Percentiles rank a stretch among this genome's conserved stretches.
Evolutionary conservation across 352 stramenopile genomes (phyloP).

Genomic region (Pythium periplocum): DNA sequence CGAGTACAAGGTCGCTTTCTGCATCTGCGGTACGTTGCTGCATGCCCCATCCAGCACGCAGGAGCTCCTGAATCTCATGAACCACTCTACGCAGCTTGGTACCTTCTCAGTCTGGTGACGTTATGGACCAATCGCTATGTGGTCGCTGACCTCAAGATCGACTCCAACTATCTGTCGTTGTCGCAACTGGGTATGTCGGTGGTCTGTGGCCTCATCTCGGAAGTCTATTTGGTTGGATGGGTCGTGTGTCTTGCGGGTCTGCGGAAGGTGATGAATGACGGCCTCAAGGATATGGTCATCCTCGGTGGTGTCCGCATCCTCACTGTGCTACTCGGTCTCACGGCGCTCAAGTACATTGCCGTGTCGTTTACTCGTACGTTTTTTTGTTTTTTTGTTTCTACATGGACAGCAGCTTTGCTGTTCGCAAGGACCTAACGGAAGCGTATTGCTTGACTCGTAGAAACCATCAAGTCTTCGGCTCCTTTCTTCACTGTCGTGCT

Average conservation of each 20-base stretch:
- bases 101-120: conserved; percentile 71
- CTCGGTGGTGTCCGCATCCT: conserved; percentile 79
- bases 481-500: conserved; percentile 90
- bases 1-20: conserved; percentile 60
- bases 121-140: conserved; percentile 85
- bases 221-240: conserved; percentile 74
- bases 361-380: conserved; percentile 86
- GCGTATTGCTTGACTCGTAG: conserved; percentile 15
- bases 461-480: conserved; percentile 91
- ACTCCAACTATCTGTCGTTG: conserved; percentile 76
- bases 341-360: conserved; percentile 89
- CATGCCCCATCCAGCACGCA: too few species aligned
- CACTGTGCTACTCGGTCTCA: conserved; percentile 86
- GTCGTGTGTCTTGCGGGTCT: conserved; percentile 40
- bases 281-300: conserved; percentile 80
- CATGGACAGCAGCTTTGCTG: not conserved
- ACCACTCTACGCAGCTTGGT: conserved; percentile 42
- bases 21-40: conserved; percentile 37
- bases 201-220: conserved; percentile 53
- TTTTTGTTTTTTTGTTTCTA: not conserved
- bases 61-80: too few species aligned
- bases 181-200: conserved; percentile 79
- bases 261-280: conserved; percentile 44
- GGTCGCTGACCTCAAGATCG: conserved; percentile 61
- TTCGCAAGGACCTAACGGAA: not conserved